Base-by-base conservation (phyloP, 1,139 yeast genomes). In the Candida tetrigidarum region DNA sequence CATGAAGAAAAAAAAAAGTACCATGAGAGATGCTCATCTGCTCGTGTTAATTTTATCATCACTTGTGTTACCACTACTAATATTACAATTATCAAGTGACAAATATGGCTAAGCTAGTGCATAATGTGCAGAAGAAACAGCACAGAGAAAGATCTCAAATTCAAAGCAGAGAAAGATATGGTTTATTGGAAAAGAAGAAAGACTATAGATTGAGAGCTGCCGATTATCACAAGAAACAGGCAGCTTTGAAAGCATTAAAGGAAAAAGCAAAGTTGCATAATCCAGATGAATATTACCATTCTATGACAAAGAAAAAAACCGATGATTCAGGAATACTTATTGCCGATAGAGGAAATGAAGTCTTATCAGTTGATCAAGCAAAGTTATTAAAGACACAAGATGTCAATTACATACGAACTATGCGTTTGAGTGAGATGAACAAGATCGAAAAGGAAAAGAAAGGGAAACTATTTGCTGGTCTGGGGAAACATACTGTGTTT, bases 261-360 rank as follows among this genome's bases (percentile, higher is more conserved):
- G 75, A 75, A 40, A 90, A 90, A 63, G 96, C 88, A 1, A 71
- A 76, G 37, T 76, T 77, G 38, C 79, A 91, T 55, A 93, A 93
- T 62, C 96, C 96, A n/a, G 98, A 93, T 76, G 99, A 93, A 65
- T 93, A 87, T 69, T 90, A 91, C 66, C 96, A 90, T 79, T 93
- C 90, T 16, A 93, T 93, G 98, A 81, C 85, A 36, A 74, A 76
- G 20, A 74, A 76, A 50, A 76, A 74, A 55, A 83, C 96, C 3
- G 96, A 88, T 53, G 71, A 75, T 3, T 63, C 69, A 8, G 97
- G 97, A 1, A 73, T 87, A 11, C 61, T 86, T 42, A 65, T 87
- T 9, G 67, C 84, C 2, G 89, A 87, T 37, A 71, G 96, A 53
- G 91, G 82, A 25, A 79, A 76, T 37, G 87, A 83, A 52, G 69